These are phyloP conservation scores for Perkinsus olseni DNA, from an alignment of 169 alveolate species.

Conservation along the genomic window DNA sequence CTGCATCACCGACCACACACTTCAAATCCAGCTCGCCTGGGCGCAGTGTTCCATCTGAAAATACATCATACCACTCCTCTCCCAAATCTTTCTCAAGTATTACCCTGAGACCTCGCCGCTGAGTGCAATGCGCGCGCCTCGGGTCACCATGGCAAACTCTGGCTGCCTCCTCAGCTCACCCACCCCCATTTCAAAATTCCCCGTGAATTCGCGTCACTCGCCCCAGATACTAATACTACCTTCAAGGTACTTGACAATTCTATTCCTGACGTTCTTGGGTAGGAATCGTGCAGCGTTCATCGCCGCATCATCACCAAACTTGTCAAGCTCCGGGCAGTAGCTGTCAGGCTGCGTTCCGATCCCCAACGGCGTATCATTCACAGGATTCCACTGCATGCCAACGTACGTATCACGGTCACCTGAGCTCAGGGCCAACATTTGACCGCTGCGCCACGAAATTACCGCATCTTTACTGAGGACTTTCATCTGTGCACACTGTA, in stretches of 20 bases:
- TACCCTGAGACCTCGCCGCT: conserved; percentile 2
- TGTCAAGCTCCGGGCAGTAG: background rate
- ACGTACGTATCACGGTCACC: background rate
- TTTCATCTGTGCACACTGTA: background rate
- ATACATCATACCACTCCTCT: background rate
- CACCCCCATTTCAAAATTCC: background rate
- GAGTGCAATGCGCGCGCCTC: background rate
- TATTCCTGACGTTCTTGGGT: background rate
- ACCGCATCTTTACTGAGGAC: background rate
- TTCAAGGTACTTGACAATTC: background rate
- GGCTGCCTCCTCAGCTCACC: background rate
- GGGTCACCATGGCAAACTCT: background rate
- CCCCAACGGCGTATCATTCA: background rate
- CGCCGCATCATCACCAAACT: background rate
- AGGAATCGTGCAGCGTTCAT: background rate
- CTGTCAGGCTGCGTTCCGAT: background rate
- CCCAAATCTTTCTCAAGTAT: background rate
- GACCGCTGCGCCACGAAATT: background rate
- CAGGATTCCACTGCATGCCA: background rate
- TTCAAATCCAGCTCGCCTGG: background rate
- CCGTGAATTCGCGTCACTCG: background rate
- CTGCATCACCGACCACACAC: background rate
- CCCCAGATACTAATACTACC: background rate
- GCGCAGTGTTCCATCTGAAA: background rate
- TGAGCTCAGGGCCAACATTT: background rate